Base-by-base conservation (phyloP, 805 yeast species). In the Metschnikowia noctiluminum region DNA sequence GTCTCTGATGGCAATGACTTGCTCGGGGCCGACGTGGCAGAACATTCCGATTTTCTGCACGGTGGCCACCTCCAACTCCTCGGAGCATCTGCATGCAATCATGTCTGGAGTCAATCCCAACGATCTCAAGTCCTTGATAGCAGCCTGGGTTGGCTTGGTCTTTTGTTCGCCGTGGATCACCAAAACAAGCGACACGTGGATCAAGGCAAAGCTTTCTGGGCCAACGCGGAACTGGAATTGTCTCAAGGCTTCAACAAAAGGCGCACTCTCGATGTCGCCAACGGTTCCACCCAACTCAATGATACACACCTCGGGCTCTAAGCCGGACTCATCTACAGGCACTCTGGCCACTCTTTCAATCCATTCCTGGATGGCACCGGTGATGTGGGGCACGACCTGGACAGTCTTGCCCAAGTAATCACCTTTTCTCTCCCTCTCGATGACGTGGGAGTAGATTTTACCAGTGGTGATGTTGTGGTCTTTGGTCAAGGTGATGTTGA, bases 61-160 rank as follows among this genome's bases (percentile, higher is more conserved):
- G n/a, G 97, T 90, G 56, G 90, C 82, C 50, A 72, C 71, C 62
- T 87, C 96, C 59, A 94, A 79, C 63, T 80, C 79, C 58, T 87
- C 87, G 45, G 89, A 78, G 76, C 99, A 94, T 76, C 99, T 84
- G 76, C 98, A 92, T 49, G 98, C 99, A 73, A 94, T 89, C 82
- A 94, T 85, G 69, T 94, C 98, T 16, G 98, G 98, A 35, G 85
- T 82, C 66, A 94, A 80, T 62, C 99, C 99, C 52, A 92, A 75
- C 41, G 96, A 87, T 73, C 99, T 86, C 70, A 94, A 80, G 69
- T 94, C 99, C 69, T 90, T 89, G 64, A 94, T 87, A 42, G 99
- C 99, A 55, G 98, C 99, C 75, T 94, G 99, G 11, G 99, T 94
- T 50, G 99, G 99, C 72, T 94, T 94, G 38, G 99, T 94, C 79